A percentile compares a stretch with the other conserved stretches of the same genome.
phyloP scores from a whole-genome alignment of 805 yeast genomes.

The Myxozyma neglecta region DNA sequence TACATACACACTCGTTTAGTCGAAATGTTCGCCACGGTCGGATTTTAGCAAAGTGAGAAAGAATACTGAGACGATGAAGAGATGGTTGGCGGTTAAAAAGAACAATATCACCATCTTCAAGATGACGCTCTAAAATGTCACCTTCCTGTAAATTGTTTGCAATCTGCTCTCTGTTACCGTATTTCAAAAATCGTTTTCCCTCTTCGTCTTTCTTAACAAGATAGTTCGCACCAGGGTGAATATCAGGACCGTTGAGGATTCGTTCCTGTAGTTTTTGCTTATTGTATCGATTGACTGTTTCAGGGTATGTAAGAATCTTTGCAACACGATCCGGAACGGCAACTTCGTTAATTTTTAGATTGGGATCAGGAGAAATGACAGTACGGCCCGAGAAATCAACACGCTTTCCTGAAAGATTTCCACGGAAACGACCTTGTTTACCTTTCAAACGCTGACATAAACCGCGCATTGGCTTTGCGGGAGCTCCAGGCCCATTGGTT shows the following conservation, averaged over 20 bases:
- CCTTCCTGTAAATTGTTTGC: conserved; percentile 80
- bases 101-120: conserved; percentile 96
- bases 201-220: conserved; percentile 73
- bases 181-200: conserved; percentile 83
- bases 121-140: conserved; percentile 92
- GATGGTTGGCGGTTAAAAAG: conserved; percentile 98
- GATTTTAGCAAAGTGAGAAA: conserved; percentile 93
- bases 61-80: conserved; percentile 86
- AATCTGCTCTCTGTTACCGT: conserved; percentile 76
- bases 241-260: conserved; percentile 78
- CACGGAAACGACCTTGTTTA: conserved; percentile 98
- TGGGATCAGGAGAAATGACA: conserved; percentile 98
- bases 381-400: conserved; percentile 98
- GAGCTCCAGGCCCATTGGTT: conserved; percentile 48
- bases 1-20: conserved; percentile 96
- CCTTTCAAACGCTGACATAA: conserved; percentile 97
- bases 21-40: conserved; percentile 98
- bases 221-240: conserved; percentile 97
- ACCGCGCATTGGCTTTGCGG: conserved; percentile 78
- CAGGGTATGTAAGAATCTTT: conserved; percentile 93
- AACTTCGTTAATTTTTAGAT: conserved; percentile 89
- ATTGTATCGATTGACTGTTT: conserved; percentile 86
- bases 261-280: conserved; percentile 70
- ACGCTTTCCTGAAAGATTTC: conserved; percentile 96
- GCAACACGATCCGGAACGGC: conserved; percentile 98